phyloP scores from a whole-genome alignment of 306 rosid genomes.

The Dalbergia cultrata region DNA sequence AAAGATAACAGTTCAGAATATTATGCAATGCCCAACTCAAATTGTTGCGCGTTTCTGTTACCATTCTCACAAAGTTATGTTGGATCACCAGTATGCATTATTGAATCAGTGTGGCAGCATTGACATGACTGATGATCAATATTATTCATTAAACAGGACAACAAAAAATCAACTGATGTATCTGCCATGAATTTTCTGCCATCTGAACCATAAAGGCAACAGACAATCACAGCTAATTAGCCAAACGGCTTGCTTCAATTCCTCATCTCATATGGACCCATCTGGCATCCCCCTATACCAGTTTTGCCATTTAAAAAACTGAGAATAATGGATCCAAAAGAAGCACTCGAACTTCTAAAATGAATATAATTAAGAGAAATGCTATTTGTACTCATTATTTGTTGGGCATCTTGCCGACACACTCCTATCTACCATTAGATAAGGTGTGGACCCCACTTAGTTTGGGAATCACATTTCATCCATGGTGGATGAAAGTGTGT shows the following conservation, averaged over 20 bases:
- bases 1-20: not conserved
- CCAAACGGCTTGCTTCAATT: slow-evolving; percentile 43
- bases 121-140: slow-evolving; percentile 53
- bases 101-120: slow-evolving; percentile 45
- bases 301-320: slow-evolving; percentile 39
- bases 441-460: too few relatives aligned
- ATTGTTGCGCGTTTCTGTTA: slow-evolving; percentile 48
- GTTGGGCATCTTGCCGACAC: too few relatives aligned
- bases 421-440: too few relatives aligned
- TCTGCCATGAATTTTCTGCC: slow-evolving; percentile 41
- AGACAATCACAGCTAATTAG: slow-evolving; percentile 43
- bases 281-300: slow-evolving; percentile 36
- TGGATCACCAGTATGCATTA: slow-evolving; percentile 56
- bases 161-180: slow-evolving; percentile 42
- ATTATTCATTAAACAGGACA: slow-evolving; percentile 32
- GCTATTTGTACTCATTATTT: too few relatives aligned
- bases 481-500: too few relatives aligned
- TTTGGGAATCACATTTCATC: too few relatives aligned
- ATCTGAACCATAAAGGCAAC: slow-evolving; percentile 37
- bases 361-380: too few relatives aligned
- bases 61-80: slow-evolving; percentile 44
- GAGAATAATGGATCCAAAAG: slow-evolving; percentile 38
- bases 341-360: slow-evolving; percentile 28
- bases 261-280: slow-evolving; percentile 53
- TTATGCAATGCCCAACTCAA: slow-evolving; percentile 32